phyloP scores from a whole-genome alignment of 2,329 filamentous ascomycete species.

The Exophiala sp. region DNA sequence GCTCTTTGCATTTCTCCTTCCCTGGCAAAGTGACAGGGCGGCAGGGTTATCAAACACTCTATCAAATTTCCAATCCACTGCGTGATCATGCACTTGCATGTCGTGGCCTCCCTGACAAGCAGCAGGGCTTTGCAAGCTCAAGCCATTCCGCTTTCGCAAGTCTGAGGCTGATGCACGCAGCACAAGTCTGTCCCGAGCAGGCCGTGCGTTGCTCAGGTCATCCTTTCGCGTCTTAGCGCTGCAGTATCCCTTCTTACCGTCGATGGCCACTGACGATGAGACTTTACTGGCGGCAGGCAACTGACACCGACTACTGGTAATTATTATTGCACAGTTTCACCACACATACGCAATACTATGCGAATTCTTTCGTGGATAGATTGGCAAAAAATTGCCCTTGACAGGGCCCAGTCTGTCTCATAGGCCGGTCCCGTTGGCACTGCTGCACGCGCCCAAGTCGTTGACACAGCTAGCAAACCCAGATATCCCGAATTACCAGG shows the following conservation, averaged over 20 bases:
- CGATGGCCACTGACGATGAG: neutral
- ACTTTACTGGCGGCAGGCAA: neutral
- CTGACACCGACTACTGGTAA: neutral
- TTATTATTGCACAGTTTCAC: neutral
- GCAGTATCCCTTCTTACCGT: constrained; percentile 1
- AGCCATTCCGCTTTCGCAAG: neutral
- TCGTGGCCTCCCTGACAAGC: no score
- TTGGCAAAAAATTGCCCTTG: neutral
- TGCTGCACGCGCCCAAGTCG: neutral
- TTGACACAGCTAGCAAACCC: neutral
- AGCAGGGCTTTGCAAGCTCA: no score
- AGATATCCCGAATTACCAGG: no score
- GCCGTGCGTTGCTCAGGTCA: constrained; percentile 18
- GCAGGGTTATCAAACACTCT: no score
- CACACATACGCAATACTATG: neutral
- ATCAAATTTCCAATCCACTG: no score
- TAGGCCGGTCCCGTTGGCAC: neutral
- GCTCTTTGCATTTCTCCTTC: no score
- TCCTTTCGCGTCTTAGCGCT: constrained; percentile 11
- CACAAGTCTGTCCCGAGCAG: neutral
- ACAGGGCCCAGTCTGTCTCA: neutral
- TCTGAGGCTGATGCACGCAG: neutral
- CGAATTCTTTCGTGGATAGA: neutral
- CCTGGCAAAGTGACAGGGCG: no score
- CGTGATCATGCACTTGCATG: no score